These are phyloP conservation scores for Malassezia dermatis DNA, from an alignment of 1,284 basidiomycete genomes.

Conservation along the genomic window DNA sequence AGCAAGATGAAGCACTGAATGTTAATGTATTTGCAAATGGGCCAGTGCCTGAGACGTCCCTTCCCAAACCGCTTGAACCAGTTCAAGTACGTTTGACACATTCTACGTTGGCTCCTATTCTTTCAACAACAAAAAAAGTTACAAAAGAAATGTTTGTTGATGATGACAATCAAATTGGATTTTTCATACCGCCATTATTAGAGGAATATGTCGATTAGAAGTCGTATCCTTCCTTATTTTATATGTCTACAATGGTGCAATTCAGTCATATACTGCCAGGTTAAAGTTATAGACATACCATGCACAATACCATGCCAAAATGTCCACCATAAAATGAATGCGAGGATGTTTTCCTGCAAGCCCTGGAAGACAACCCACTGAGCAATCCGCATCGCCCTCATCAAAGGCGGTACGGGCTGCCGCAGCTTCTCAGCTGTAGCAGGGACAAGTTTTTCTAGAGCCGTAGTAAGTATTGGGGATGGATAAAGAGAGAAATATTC, in stretches of 20 bases:
- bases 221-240: neutral
- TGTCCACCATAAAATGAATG: constrained; percentile 45
- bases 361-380: constrained; percentile 17
- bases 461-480: constrained; percentile 12
- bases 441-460: constrained; percentile 8
- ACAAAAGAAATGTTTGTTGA: constrained; percentile 11
- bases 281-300: constrained; percentile 20
- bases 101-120: neutral
- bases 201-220: constrained; percentile 16
- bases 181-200: constrained; percentile 35
- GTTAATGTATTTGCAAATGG: constrained; percentile 19
- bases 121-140: neutral
- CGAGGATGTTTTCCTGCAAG: constrained; percentile 34
- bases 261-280: constrained; percentile 14
- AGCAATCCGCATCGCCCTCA: constrained; percentile 11
- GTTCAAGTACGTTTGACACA: neutral
- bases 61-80: neutral
- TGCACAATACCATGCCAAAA: constrained; percentile 44
- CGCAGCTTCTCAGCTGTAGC: constrained; percentile 11
- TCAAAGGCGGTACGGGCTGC: neutral
- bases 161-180: constrained; percentile 24
- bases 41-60: constrained; percentile 6
- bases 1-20: constrained; percentile 32
- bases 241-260: neutral
- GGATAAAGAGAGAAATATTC: constrained; percentile 26